These are phyloP conservation scores for Penicillium freii DNA, from an alignment of 2,329 filamentous ascomycete species.

Conservation along the genomic window DNA sequence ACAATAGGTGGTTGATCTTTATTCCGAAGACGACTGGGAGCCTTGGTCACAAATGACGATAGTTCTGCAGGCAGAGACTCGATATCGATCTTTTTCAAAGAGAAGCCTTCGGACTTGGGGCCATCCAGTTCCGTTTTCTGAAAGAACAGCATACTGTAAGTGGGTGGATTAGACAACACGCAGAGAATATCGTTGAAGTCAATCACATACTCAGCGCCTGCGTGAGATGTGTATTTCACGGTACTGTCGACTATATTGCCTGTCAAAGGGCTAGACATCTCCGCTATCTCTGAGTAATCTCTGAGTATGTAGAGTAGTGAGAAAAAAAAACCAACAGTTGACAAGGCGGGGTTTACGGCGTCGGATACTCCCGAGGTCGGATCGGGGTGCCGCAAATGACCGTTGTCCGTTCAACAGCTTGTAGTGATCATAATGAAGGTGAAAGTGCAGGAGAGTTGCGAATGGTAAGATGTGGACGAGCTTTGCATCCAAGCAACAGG, in stretches of 20 bases:
- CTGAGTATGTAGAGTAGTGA: not conserved
- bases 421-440: too few relatives aligned
- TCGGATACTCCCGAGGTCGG: too few relatives aligned
- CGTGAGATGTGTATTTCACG: conserved; percentile 21
- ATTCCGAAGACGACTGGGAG: conserved; percentile 25
- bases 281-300: not conserved
- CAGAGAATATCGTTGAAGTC: conserved; percentile 27
- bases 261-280: not conserved
- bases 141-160: conserved; percentile 26
- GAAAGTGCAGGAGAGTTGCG: too few relatives aligned
- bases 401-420: too few relatives aligned
- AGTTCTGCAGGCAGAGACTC: conserved; percentile 15
- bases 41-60: conserved; percentile 15
- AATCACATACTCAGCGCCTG: conserved; percentile 16
- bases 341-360: not conserved
- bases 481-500: too few relatives aligned
- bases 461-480: too few relatives aligned
- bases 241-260: conserved; percentile 9
- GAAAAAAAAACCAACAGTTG: not conserved
- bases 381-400: too few relatives aligned
- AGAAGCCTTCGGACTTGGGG: not conserved
- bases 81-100: conserved; percentile 20
- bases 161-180: conserved; percentile 17
- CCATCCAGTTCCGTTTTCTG: conserved; percentile 2
- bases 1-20: conserved; percentile 21